These are phyloP conservation scores for Ceratocystis smalleyi DNA, from an alignment of 2,329 filamentous ascomycete genomes.

Conservation along the genomic window DNA sequence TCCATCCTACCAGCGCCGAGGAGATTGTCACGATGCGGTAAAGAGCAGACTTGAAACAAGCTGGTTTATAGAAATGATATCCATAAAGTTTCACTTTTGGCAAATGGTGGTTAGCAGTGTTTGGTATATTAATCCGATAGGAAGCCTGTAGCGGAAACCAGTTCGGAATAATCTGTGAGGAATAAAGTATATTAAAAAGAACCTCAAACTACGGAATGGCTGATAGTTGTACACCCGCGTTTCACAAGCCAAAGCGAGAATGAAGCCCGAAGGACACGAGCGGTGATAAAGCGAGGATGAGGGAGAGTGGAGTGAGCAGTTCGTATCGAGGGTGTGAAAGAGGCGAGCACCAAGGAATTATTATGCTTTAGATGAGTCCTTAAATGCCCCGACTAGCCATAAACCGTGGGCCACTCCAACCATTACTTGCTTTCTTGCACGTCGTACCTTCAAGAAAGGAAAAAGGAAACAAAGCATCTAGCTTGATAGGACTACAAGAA, in stretches of 20 bases:
- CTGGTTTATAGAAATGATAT: not conserved
- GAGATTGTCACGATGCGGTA: slow-evolving; percentile 50
- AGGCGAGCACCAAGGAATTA: not conserved
- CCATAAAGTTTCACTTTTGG: slow-evolving; percentile 1
- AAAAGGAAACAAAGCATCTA: not conserved
- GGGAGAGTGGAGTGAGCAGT: not conserved
- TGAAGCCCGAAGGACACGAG: not conserved
- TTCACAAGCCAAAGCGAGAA: not conserved
- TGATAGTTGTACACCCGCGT: not conserved
- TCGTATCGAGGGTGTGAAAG: not conserved
- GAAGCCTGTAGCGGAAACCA: not conserved
- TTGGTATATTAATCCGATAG: slow-evolving; percentile 1
- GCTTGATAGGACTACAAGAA: not conserved
- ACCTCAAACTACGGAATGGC: not conserved
- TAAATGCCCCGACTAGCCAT: not conserved
- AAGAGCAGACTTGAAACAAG: not conserved
- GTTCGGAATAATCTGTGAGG: slow-evolving; percentile 3
- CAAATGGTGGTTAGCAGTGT: not conserved
- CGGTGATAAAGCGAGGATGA: not conserved
- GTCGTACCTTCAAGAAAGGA: not conserved
- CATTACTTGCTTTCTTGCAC: not conserved
- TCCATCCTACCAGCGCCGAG: slow-evolving; percentile 59
- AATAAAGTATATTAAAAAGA: slow-evolving; percentile 1
- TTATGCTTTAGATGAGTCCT: not conserved
- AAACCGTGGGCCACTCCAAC: not conserved